Base-by-base conservation (phyloP, 139 green algal species). In the Auxenochlorella pyrenoidosa region DNA sequence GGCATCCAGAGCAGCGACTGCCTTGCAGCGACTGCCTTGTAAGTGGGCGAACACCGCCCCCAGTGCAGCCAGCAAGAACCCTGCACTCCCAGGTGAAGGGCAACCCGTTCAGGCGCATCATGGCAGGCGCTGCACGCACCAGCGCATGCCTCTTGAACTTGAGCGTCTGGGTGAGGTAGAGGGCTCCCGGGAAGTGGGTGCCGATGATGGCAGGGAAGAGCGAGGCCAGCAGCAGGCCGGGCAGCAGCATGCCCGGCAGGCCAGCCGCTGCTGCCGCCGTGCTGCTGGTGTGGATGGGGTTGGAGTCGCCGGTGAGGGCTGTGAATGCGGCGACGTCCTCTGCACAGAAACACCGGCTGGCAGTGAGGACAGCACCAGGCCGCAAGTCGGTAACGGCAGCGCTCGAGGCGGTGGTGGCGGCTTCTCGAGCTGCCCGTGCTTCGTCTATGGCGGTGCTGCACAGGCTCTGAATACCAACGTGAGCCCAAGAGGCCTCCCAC, bases 131-230 rank as follows among this genome's bases (percentile, higher is more conserved):
- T n/a, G n/a, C 47, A 22, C 87, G 76, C 44, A 97, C 94, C 76
- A 80, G 40, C 10, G 89, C 90, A 5, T 85, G 87, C 4, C 84
- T 30, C 30, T 90, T 79, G 72, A 98, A 98, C 32, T 89, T 92
- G 1, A 97, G 88, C 0, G 78, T 91, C 86, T 98, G 95, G 0
- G 44, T 92, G 0, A 90, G 43, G 66, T 98, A 98, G 19, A 97
- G 36, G 1, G 93, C 91, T 0, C 95, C 94, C 3, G 94, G 94
- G 40, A 95, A 96, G 30, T 47, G 43, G 6, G 77, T 91, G 24
- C 93, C 94, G 24, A 98, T 96, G 43, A 97, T 91, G 10, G 93
- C 94, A 24, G 94, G 94, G 34, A 98, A 97, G 32, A 97, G 87
- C 0, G 93, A 94, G 0, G 94, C 94, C 38, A 93, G 63, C 1